These are phyloP conservation scores for Fusarium vanettenii DNA, from an alignment of 2,329 filamentous ascomycete species.

Conservation along the genomic window DNA sequence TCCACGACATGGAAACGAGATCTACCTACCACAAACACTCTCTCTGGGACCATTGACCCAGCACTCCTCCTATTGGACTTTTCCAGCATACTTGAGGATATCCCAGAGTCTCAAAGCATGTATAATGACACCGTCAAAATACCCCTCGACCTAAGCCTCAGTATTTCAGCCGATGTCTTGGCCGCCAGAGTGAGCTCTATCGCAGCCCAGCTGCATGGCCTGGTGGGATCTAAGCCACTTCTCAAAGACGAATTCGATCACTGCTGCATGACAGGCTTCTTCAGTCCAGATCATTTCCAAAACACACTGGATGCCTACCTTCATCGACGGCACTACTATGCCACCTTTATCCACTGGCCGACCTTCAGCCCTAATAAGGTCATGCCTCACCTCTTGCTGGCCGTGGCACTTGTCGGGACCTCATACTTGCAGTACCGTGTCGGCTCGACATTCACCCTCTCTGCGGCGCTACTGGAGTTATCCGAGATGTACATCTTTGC, in stretches of 20 bases:
- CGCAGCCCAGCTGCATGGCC: background rate
- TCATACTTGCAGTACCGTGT: background rate
- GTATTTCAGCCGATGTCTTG: background rate
- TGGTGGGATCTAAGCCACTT: conserved; percentile 1
- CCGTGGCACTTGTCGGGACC: conserved; percentile 6
- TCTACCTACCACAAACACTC: background rate
- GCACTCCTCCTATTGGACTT: conserved; percentile 16
- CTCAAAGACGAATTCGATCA: background rate
- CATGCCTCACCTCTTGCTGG: conserved; percentile 14
- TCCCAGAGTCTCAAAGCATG: fast-evolving
- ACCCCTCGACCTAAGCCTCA: background rate
- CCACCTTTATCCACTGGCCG: conserved; percentile 24
- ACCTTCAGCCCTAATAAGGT: conserved; percentile 23
- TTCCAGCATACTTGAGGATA: conserved; percentile 12
- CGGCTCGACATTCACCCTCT: background rate
- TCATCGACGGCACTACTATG: conserved; percentile 20
- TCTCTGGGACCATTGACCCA: conserved; percentile 7
- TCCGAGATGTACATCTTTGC: conserved; percentile 28
- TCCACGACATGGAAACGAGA: background rate
- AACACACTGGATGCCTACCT: conserved; percentile 1
- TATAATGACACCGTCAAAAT: fast-evolving
- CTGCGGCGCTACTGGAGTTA: background rate
- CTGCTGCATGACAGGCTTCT: background rate
- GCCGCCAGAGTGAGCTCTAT: background rate
- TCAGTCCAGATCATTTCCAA: conserved; percentile 9